phyloP scores from a whole-genome alignment of 169 alveolate genomes.

The Cryptosporidium xiaoi region DNA sequence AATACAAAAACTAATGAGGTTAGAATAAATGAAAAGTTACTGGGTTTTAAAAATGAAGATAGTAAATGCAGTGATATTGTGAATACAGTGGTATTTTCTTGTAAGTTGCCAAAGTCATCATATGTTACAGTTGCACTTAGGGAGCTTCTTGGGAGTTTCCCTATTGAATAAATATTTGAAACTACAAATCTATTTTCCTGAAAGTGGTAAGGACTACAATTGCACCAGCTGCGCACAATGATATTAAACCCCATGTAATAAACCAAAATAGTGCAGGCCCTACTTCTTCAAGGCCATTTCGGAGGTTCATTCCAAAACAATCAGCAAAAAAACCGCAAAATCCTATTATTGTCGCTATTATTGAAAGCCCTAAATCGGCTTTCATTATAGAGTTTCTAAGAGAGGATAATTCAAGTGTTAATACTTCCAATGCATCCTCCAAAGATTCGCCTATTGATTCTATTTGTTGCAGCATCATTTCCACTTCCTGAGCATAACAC shows the following conservation, averaged over 20 bases:
- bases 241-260: conserved; percentile 68
- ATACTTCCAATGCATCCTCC: conserved; percentile 75
- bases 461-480: conserved; percentile 74
- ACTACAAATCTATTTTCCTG: conserved; percentile 66
- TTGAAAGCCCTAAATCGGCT: conserved; percentile 76
- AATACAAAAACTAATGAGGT: conserved; percentile 12
- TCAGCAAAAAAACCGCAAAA: conserved; percentile 76
- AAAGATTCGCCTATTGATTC: conserved; percentile 76
- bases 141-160: conserved; percentile 76
- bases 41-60: conserved; percentile 3
- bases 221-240: conserved; percentile 68
- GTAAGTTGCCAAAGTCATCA: conserved; percentile 80
- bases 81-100: conserved; percentile 74
- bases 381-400: conserved; percentile 76
- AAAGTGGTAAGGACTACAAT: conserved; percentile 57
- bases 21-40: background rate
- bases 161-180: conserved; percentile 16
- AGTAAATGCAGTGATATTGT: background rate
- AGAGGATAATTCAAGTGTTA: conserved; percentile 74
- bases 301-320: conserved; percentile 77
- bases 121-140: conserved; percentile 80
- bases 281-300: conserved; percentile 75
- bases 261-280: conserved; percentile 74
- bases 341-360: conserved; percentile 75
- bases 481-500: conserved; percentile 77